Conservation (phyloP, 768 basidiomycete genomes). For the Lactarius evosmus region DNA sequence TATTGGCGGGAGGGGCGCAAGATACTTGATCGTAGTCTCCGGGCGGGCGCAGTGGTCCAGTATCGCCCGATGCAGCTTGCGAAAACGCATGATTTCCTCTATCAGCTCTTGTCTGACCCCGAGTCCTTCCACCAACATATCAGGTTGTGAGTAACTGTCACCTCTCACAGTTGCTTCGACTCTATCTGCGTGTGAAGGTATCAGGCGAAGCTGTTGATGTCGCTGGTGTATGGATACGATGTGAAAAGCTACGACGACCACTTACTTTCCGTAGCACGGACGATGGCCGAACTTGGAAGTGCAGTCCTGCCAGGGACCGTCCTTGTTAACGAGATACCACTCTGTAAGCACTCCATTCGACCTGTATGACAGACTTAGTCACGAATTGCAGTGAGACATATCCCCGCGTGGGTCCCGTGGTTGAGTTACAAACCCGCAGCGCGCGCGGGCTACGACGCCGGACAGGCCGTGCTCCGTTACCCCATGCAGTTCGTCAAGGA, state of each 20-base stretch:
- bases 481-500: conserved; percentile 16
- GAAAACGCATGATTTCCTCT: conserved; percentile 9
- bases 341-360: background rate
- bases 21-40: conserved; percentile 12
- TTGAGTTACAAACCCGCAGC: conserved; percentile 13
- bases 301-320: conserved; percentile 11
- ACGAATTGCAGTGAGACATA: conserved; percentile 2
- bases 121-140: conserved; percentile 4
- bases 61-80: conserved; percentile 20
- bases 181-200: background rate
- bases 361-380: background rate
- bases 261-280: conserved; percentile 7
- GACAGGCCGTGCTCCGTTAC: conserved; percentile 17
- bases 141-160: conserved; percentile 1
- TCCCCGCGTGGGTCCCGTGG: conserved; percentile 17
- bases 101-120: conserved; percentile 5
- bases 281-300: conserved; percentile 16
- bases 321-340: conserved; percentile 16
- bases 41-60: conserved; percentile 6
- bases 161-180: background rate
- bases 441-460: conserved; percentile 5
- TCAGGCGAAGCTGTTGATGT: conserved; percentile 15
- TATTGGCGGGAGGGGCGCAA: conserved; percentile 16
- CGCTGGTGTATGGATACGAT: conserved; percentile 13
- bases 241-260: conserved; percentile 13